phyloP scores from a whole-genome alignment of 2,329 filamentous ascomycete genomes.

The Capronia epimyces region DNA sequence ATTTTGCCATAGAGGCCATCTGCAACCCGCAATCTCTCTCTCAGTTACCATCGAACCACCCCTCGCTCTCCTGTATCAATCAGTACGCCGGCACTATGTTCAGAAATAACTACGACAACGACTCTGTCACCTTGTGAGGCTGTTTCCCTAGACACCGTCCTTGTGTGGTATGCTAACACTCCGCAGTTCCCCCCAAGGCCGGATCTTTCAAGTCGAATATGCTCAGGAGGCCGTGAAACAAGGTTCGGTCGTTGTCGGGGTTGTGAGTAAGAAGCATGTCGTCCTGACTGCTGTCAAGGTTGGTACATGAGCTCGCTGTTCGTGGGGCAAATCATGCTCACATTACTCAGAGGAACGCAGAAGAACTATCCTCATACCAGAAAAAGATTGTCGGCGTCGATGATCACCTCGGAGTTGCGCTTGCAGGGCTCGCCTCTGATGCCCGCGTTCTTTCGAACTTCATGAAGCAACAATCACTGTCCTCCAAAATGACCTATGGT shows the following conservation, averaged over 20 bases:
- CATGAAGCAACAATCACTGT: conserved; percentile 98
- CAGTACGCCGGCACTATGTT: conserved; percentile 64
- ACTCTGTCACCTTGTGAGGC: conserved; percentile 94
- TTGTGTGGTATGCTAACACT: conserved; percentile 9
- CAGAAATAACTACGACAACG: conserved; percentile 99
- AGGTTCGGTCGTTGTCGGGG: conserved; percentile 92
- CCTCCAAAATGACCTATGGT: conserved; percentile 91
- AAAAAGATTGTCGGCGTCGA: conserved; percentile 98
- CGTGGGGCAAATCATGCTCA: conserved; percentile 20
- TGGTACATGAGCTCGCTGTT: conserved; percentile 27
- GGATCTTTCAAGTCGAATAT: conserved; percentile 99
- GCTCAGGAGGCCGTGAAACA: conserved; percentile 98
- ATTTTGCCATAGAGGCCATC: conserved; percentile 5
- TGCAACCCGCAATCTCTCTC: conserved; percentile 2
- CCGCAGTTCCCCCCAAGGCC: conserved; percentile 87
- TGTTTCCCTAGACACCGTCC: conserved; percentile 9
- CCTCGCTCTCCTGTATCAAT: neutral
- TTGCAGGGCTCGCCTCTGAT: conserved; percentile 94
- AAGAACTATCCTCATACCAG: conserved; percentile 99
- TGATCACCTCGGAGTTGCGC: conserved; percentile 89
- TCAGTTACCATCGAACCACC: conserved; percentile 1
- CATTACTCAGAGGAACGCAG: conserved; percentile 74
- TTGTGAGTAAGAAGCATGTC: conserved; percentile 96
- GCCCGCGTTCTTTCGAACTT: conserved; percentile 99
- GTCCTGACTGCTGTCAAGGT: conserved; percentile 97